phyloP scores from a whole-genome alignment of 1,284 basidiomycete species.

The Inonotus hispidus region DNA sequence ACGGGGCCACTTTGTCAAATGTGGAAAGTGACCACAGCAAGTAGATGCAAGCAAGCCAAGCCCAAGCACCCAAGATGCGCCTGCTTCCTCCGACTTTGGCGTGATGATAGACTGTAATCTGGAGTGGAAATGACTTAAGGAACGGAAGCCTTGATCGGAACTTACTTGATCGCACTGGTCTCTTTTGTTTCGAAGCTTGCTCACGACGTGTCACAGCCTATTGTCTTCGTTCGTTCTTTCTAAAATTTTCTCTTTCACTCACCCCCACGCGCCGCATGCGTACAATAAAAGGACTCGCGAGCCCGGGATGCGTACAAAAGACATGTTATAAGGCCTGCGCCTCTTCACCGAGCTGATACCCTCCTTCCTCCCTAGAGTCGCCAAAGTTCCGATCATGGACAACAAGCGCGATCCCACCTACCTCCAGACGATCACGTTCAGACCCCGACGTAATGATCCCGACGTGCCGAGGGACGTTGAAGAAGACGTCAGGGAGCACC shows the following conservation, averaged over 20 bases:
- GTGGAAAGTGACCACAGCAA: neutral
- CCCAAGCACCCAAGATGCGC: neutral
- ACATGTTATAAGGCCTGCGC: neutral
- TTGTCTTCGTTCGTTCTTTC: constrained; percentile 3
- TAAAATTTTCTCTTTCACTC: neutral
- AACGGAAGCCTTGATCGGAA: neutral
- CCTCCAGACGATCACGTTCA: constrained; percentile 11
- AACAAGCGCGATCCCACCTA: constrained; percentile 3
- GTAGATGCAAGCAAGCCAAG: neutral
- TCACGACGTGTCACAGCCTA: constrained; percentile 9
- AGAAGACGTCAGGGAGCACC: constrained; percentile 16
- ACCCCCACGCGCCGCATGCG: neutral
- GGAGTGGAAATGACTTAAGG: neutral
- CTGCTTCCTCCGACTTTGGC: neutral
- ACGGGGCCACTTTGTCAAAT: neutral
- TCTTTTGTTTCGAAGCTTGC: constrained; percentile 5
- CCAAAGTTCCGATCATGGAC: constrained; percentile 11
- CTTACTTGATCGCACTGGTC: neutral
- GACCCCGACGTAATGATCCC: constrained; percentile 15
- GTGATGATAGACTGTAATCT: neutral
- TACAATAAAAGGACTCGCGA: neutral
- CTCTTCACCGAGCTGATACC: neutral
- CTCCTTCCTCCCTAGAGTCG: constrained; percentile 1
- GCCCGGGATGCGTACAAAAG: constrained; percentile 5
- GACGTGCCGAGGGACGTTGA: constrained; percentile 23